These are phyloP conservation scores for Boletus edulis DNA, from an alignment of 768 basidiomycete species.

Conservation along the genomic window DNA sequence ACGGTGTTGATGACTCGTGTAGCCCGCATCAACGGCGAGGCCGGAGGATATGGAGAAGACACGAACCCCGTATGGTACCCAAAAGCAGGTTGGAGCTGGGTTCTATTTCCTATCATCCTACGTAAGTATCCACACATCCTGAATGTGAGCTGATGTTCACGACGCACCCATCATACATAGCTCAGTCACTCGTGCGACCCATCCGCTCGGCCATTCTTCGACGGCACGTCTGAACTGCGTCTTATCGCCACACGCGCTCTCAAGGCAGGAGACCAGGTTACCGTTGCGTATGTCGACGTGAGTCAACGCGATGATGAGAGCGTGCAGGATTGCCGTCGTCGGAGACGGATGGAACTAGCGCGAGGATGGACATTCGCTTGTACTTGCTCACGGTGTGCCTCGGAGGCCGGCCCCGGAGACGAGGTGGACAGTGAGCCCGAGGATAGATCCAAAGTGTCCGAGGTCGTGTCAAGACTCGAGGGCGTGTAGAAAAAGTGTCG, in stretches of 20 bases:
- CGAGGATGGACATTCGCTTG: constrained; percentile 85
- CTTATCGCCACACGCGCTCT: constrained; percentile 65
- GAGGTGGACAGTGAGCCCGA: constrained; percentile 34
- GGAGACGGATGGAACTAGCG: constrained; percentile 70
- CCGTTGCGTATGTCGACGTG: constrained; percentile 75
- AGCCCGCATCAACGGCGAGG: constrained; percentile 53
- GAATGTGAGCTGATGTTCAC: not conserved
- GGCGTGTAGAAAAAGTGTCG: constrained; percentile 13
- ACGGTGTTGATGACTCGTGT: not conserved
- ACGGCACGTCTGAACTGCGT: constrained; percentile 66
- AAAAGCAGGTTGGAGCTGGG: constrained; percentile 72
- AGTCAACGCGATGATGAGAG: constrained; percentile 53
- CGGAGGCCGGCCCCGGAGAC: constrained; percentile 42
- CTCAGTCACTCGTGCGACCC: constrained; percentile 76
- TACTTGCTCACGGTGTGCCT: constrained; percentile 59
- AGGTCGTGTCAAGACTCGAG: constrained; percentile 32
- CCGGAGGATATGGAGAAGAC: constrained; percentile 75
- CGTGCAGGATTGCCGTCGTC: constrained; percentile 51
- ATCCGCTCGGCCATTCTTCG: constrained; percentile 62
- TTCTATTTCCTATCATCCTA: constrained; percentile 78
- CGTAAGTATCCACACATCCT: constrained; percentile 31
- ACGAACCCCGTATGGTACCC: constrained; percentile 73
- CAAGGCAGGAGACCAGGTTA: constrained; percentile 74
- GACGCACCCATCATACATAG: constrained; percentile 24
- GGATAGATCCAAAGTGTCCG: constrained; percentile 53